These are phyloP conservation scores for Ogataea philodendri DNA, from an alignment of 805 yeast genomes.

Conservation along the genomic window DNA sequence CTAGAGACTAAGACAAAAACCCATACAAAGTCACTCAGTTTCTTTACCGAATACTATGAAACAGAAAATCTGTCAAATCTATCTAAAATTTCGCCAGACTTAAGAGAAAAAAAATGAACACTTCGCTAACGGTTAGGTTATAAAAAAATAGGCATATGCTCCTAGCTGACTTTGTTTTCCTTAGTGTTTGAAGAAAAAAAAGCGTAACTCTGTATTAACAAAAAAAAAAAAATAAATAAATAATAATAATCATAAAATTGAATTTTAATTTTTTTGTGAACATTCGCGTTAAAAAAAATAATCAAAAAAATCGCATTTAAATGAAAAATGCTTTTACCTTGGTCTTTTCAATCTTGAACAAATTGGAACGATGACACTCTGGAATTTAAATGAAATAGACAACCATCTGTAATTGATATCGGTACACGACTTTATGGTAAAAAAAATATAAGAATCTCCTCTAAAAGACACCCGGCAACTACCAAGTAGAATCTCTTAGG, in stretches of 20 bases:
- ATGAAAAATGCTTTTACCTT: not conserved
- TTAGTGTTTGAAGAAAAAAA: too few relatives aligned
- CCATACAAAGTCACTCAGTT: not conserved
- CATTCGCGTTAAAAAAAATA: too few relatives aligned
- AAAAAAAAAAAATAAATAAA: too few relatives aligned
- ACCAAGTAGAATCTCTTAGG: slow-evolving; percentile 4
- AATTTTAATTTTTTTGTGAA: too few relatives aligned
- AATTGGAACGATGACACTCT: not conserved
- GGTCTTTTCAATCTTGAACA: not conserved
- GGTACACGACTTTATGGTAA: slow-evolving; percentile 1
- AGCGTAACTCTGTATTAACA: too few relatives aligned
- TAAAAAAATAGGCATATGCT: slow-evolving; percentile 1
- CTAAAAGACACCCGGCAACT: slow-evolving; percentile 5
- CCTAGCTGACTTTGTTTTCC: too few relatives aligned
- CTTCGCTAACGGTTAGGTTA: not conserved
- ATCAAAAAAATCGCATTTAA: too few relatives aligned
- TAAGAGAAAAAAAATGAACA: not conserved
- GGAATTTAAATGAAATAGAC: not conserved
- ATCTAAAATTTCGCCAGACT: slow-evolving; percentile 1
- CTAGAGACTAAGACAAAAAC: not conserved
- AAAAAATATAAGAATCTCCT: slow-evolving; percentile 5
- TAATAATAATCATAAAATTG: too few relatives aligned
- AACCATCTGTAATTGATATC: slow-evolving; percentile 2
- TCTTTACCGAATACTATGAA: slow-evolving; percentile 1
- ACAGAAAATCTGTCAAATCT: slow-evolving; percentile 9